These are phyloP conservation scores for Xanthoconium purpureum DNA, from an alignment of 768 basidiomycete genomes.

Conservation along the genomic window DNA sequence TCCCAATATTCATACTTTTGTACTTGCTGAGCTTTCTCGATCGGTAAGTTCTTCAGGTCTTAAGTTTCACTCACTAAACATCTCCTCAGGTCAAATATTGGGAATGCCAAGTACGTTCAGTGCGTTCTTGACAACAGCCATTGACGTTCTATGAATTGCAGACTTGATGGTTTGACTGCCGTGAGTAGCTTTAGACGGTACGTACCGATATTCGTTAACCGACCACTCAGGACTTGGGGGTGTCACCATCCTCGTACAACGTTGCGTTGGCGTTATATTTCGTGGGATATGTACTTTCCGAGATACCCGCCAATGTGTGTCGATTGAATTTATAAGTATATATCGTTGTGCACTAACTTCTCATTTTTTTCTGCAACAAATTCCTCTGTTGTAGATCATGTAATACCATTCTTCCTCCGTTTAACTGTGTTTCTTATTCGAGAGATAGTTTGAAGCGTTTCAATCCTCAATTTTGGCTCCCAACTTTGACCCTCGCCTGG, in stretches of 20 bases:
- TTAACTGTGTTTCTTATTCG: not conserved
- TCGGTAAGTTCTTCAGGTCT: conserved; percentile 23
- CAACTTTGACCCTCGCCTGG: conserved; percentile 57
- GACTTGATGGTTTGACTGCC: conserved; percentile 51
- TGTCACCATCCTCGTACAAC: conserved; percentile 52
- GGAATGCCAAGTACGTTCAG: conserved; percentile 36
- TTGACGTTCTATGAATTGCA: conserved; percentile 19
- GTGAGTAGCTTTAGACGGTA: conserved; percentile 25
- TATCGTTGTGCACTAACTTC: not conserved
- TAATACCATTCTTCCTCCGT: conserved; percentile 15
- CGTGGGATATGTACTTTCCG: conserved; percentile 57
- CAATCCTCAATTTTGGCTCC: conserved; percentile 59
- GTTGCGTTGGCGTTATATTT: conserved; percentile 59
- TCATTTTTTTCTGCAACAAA: not conserved
- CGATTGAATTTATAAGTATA: no score
- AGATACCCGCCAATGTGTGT: conserved; percentile 55
- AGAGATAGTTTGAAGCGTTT: conserved; percentile 52
- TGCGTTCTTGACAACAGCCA: not conserved
- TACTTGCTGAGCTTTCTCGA: conserved; percentile 43
- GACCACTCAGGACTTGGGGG: conserved; percentile 45
- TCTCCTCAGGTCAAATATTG: conserved; percentile 34
- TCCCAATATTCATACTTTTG: conserved; percentile 40
- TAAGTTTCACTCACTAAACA: not conserved
- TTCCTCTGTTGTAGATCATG: conserved; percentile 14
- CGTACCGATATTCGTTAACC: not conserved